phyloP scores from a whole-genome alignment of 108 stramenopile genomes.

The Schizochytrium sp. region DNA sequence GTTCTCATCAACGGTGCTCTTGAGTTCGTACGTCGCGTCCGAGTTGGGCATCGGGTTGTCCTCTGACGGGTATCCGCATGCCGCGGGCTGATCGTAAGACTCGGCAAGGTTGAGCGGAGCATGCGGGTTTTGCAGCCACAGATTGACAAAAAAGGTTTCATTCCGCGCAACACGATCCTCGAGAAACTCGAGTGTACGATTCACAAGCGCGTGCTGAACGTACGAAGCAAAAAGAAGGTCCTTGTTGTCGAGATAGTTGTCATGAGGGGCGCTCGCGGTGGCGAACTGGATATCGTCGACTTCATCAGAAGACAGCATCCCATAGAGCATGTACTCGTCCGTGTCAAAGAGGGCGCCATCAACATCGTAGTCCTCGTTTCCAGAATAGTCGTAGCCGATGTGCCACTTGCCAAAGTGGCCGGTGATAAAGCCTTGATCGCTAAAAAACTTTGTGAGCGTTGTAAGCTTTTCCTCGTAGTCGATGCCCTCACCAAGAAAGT shows the following conservation, averaged over 20 bases:
- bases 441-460: not conserved
- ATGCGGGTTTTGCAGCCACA: conserved; percentile 14
- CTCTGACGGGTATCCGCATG: not conserved
- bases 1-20: not conserved
- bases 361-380: not conserved
- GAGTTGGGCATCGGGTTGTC: not conserved
- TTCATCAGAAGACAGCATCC: not conserved
- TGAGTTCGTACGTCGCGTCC: not conserved
- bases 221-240: conserved; percentile 1
- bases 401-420: conserved; percentile 19
- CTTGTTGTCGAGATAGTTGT: not conserved
- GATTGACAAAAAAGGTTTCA: conserved; percentile 10
- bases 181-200: not conserved
- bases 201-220: conserved; percentile 2
- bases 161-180: not conserved
- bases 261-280: not conserved
- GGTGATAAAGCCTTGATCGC: not conserved
- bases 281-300: not conserved
- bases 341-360: not conserved
- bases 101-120: conserved; percentile 14
- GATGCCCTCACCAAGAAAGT: not conserved
- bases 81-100: not conserved
- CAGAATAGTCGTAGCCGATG: not conserved
- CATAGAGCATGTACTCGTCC: not conserved
- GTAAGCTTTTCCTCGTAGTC: conserved; percentile 3